Evolutionary conservation across 129 eudicot species (phyloP).

Genomic region (Flaveria bidentis): DNA sequence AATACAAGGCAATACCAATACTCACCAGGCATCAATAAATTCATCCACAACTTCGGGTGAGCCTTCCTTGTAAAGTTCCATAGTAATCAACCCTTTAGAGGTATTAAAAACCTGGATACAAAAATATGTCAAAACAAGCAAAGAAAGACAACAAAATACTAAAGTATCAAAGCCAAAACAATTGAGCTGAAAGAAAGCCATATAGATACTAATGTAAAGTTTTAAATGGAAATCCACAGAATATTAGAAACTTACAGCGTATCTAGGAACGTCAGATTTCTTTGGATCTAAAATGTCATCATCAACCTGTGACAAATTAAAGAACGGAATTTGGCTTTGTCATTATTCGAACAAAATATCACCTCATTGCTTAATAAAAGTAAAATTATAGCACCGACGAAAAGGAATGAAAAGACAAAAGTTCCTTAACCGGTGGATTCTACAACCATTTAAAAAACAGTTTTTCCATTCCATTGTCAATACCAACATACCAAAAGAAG

Average conservation of each 20-base stretch:
- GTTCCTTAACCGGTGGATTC: not conserved
- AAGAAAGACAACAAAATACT: not conserved
- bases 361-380: slow-evolving; percentile 6
- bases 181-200: not conserved
- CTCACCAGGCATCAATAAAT: slow-evolving; percentile 77
- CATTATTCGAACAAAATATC: slow-evolving; percentile 6
- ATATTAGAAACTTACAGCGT: slow-evolving; percentile 63
- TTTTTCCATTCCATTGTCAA: not conserved
- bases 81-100: slow-evolving; percentile 80
- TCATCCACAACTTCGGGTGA: slow-evolving; percentile 86
- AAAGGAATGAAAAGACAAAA: not conserved
- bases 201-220: slow-evolving; percentile 4
- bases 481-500: slow-evolving; percentile 9
- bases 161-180: not conserved
- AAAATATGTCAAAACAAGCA: slow-evolving; percentile 8
- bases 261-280: slow-evolving; percentile 67
- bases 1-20: slow-evolving; percentile 21
- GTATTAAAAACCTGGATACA: slow-evolving; percentile 67
- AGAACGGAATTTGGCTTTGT: slow-evolving; percentile 16
- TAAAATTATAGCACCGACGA: not conserved
- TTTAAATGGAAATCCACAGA: not conserved
- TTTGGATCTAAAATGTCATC: slow-evolving; percentile 50
- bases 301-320: slow-evolving; percentile 46
- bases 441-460: slow-evolving; percentile 5
- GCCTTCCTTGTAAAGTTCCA: slow-evolving; percentile 90